Base-by-base conservation (phyloP, 768 basidiomycete genomes). In the Guyanaporus albipodus region DNA sequence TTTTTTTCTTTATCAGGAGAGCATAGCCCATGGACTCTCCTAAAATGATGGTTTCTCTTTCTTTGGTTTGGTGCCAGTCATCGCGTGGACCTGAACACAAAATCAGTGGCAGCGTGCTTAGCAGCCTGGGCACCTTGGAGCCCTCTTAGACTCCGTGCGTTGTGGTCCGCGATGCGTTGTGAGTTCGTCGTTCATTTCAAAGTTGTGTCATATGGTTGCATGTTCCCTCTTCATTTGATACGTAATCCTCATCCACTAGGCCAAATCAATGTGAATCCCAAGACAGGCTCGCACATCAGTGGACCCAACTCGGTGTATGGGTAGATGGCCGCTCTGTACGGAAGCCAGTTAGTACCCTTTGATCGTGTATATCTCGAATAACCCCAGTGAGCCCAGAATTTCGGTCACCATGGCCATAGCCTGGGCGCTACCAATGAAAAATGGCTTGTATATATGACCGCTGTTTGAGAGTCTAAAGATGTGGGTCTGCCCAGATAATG, bases 281-380 rank as follows among this genome's bases (percentile, higher is more conserved):
- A 96, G 74, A 62, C 98, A n/a, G n/a, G 96, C 61, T 99, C 96
- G 52, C 88, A 78, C 96, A 99, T 99, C 50, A 99, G 73, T 95
- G 82, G 37, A 98, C 77, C 7, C 96, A 85, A 10, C n/a, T n/a
- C n/a, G 98, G 75, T 4, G 88, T 87, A 67, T 99, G 96, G 2
- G 95, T 93, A 67, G 96, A 99, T 21, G 94, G 85, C 97, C 1
- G 77, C 85, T 44, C 93, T 94, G 46, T 6, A 17, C 14, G n/a
- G 48, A 29, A 46, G 7, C 17, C 26, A n/a, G 38, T 56, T 15
- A 46, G 42, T 53, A 87, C 90, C 91, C 79, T 49, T 95, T 85
- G 42, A 98, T 87, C 88, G 98, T 87, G 60, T 99, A 94, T 98
- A 59, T 99, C 96, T 52, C 92, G 76, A 41, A 98, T 89, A 37